Evolutionary conservation across 345 rosid genomes (phyloP).

Genomic region (Rhizophora mangle): DNA sequence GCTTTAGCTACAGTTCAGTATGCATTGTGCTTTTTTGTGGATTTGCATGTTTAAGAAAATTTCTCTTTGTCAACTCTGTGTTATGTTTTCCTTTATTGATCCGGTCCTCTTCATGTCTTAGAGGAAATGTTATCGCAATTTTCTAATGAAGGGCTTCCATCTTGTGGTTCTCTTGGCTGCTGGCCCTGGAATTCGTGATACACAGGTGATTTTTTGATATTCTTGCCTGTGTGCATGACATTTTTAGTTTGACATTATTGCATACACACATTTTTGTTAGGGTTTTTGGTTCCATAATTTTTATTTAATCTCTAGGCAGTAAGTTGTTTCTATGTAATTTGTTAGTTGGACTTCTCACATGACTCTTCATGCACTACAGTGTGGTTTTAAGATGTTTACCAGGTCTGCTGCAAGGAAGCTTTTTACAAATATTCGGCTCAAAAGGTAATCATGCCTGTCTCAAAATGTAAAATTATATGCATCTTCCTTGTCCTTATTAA

Average conservation of each 20-base stretch:
- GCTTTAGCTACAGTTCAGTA: conserved; percentile 89
- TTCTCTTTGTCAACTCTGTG: neutral
- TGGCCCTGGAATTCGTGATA: conserved; percentile 96
- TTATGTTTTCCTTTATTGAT: conserved; percentile 22
- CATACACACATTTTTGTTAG: neutral
- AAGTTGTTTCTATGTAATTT: neutral
- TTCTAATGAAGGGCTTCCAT: conserved; percentile 97
- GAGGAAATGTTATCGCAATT: conserved; percentile 99
- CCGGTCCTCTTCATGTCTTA: conserved; percentile 33
- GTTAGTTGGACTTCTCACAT: neutral
- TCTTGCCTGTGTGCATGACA: neutral
- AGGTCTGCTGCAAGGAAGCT: conserved; percentile 96
- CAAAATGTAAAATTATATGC: neutral
- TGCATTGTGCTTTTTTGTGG: neutral
- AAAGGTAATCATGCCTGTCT: conserved; percentile 48
- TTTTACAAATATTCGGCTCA: conserved; percentile 75
- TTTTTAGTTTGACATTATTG: neutral
- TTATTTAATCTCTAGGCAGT: neutral
- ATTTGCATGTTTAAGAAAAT: conserved; percentile 2
- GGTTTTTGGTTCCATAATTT: neutral
- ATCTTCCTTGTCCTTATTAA: neutral
- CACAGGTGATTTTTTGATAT: conserved; percentile 52
- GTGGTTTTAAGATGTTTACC: conserved; percentile 99
- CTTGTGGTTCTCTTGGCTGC: conserved; percentile 79
- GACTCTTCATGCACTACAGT: conserved; percentile 41